These are phyloP conservation scores for Alternaria infectoria DNA, from an alignment of 2,329 filamentous ascomycete species.

Conservation along the genomic window DNA sequence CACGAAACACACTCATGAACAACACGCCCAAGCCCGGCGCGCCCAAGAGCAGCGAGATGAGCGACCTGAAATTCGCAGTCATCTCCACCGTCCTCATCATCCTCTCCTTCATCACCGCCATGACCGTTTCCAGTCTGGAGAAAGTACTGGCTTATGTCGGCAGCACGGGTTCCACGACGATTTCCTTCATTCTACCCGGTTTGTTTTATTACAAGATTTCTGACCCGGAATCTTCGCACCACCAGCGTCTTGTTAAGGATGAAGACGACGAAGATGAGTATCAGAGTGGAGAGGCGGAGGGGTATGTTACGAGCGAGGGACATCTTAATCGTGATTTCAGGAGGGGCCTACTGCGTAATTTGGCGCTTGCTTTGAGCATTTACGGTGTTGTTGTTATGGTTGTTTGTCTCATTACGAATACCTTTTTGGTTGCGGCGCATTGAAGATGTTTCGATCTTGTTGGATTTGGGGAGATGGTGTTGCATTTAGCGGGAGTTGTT, in stretches of 20 bases:
- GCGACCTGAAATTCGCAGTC: slow-evolving; percentile 84
- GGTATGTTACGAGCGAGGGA: slow-evolving; percentile 47
- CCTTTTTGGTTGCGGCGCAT: slow-evolving; percentile 74
- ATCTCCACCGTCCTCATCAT: slow-evolving; percentile 88
- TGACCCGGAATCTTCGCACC: slow-evolving; percentile 81
- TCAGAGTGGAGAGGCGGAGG: slow-evolving; percentile 61
- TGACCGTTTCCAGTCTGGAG: slow-evolving; percentile 89
- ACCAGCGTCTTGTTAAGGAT: slow-evolving; percentile 87
- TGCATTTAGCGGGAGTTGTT: slow-evolving; percentile 10
- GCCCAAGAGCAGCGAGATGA: slow-evolving; percentile 64
- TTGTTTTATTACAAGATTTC: slow-evolving; percentile 99
- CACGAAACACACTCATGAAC: slow-evolving; percentile 55
- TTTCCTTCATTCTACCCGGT: slow-evolving; percentile 94
- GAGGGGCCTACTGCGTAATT: slow-evolving; percentile 68
- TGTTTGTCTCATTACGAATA: slow-evolving; percentile 84
- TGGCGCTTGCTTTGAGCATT: slow-evolving; percentile 76
- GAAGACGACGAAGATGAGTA: slow-evolving; percentile 82
- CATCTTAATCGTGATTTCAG: slow-evolving; percentile 68
- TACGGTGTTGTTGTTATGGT: slow-evolving; percentile 91
- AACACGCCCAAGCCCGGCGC: slow-evolving; percentile 21
- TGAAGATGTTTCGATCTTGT: slow-evolving; percentile 39
- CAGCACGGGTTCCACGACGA: slow-evolving; percentile 90
- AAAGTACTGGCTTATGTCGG: slow-evolving; percentile 94
- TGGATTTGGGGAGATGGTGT: background rate
- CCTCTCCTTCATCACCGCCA: slow-evolving; percentile 82